phyloP scores from a whole-genome alignment of 176 grass and related monocot species.

The Miscanthus lutarioriparius region DNA sequence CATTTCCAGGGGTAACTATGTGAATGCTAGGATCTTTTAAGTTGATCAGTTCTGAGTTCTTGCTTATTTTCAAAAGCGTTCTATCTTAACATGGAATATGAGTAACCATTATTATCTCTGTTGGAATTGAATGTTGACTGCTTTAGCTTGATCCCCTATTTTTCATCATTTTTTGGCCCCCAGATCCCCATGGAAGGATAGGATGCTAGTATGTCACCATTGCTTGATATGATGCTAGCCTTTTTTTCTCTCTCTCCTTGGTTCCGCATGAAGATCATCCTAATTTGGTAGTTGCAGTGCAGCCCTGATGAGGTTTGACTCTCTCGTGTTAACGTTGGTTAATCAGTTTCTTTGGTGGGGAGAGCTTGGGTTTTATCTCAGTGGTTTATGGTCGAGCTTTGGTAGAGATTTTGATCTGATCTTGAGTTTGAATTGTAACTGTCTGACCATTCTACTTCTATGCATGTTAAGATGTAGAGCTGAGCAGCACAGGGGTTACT shows the following conservation, averaged over 20 bases:
- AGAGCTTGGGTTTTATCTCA: neutral
- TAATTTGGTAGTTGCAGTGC: neutral
- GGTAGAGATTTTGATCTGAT: neutral
- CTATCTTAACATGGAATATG: neutral
- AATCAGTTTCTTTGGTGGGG: neutral
- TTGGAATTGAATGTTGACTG: neutral
- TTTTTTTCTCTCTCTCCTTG: neutral
- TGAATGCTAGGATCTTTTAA: neutral
- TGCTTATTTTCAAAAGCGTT: neutral
- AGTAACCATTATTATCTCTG: neutral
- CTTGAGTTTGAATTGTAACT: neutral
- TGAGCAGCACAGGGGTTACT: neutral
- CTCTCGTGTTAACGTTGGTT: neutral
- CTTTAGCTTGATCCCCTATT: neutral
- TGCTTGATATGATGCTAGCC: neutral
- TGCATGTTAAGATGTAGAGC: neutral
- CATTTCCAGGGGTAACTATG: neutral
- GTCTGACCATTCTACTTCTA: neutral
- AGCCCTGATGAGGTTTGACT: neutral
- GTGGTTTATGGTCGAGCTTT: neutral
- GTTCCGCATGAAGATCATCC: neutral
- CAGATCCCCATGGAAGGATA: neutral
- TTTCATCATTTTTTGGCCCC: neutral
- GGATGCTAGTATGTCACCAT: neutral
- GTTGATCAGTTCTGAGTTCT: neutral